A percentile compares a stretch with the other conserved stretches of the same genome.
phyloP scores from a whole-genome alignment of 2,329 filamentous ascomycete genomes.

The Aspergillus cejpii region DNA sequence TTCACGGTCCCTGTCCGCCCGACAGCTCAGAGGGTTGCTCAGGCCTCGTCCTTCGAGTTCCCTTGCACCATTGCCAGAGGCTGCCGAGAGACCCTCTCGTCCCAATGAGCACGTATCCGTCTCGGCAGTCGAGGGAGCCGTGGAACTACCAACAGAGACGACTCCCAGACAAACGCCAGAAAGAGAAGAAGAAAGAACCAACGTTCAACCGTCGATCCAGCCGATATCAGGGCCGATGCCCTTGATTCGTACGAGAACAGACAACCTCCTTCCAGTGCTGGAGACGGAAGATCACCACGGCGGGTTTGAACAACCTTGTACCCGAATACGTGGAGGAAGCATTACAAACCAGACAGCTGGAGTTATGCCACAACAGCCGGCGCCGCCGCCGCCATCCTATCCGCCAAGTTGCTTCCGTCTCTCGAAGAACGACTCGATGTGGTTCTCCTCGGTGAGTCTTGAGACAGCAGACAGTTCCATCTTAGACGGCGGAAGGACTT shows the following conservation, averaged over 20 bases:
- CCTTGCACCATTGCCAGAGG: conserved; percentile 30
- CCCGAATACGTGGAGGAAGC: conserved; percentile 27
- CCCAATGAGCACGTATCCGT: conserved; percentile 28
- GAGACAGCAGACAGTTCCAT: conserved; percentile 38
- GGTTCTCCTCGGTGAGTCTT: conserved; percentile 33
- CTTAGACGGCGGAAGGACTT: conserved; percentile 27
- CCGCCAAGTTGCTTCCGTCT: conserved; percentile 29
- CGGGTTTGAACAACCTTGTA: conserved; percentile 18
- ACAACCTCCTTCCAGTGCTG: conserved; percentile 20
- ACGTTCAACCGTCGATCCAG: conserved; percentile 22
- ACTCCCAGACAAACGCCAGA: conserved; percentile 35
- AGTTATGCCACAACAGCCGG: conserved; percentile 30
- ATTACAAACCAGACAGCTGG: conserved; percentile 32
- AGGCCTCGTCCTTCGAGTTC: conserved; percentile 26
- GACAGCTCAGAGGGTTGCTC: conserved; percentile 23
- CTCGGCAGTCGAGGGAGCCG: conserved; percentile 32
- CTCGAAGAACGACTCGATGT: conserved; percentile 32
- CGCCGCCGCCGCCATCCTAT: conserved; percentile 33
- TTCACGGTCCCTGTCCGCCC: conserved; percentile 30
- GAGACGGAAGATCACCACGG: conserved; percentile 21
- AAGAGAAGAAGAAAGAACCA: conserved; percentile 20
- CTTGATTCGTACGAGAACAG: conserved; percentile 18
- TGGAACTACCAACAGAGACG: conserved; percentile 33
- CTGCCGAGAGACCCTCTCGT: conserved; percentile 17
- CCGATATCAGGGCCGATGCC: conserved; percentile 30